Conservation (phyloP, 257 asterid genomes). For the Misopates orontium region DNA sequence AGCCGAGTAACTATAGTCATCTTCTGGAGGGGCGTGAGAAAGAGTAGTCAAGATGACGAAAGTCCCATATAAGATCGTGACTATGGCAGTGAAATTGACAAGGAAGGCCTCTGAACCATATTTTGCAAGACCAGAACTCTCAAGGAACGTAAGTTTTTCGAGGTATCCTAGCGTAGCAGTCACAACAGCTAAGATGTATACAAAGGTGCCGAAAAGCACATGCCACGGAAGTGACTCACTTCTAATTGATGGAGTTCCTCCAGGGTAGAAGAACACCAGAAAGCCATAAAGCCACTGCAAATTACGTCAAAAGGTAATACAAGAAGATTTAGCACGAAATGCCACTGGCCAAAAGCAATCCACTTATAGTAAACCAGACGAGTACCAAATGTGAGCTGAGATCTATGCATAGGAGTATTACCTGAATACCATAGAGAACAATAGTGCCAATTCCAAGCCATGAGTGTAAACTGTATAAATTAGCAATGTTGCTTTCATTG, state of each 20-base stretch:
- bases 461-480: slow-evolving; percentile 93
- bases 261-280: slow-evolving; percentile 87
- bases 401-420: slow-evolving; percentile 17
- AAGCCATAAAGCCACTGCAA: slow-evolving; percentile 93
- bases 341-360: neutral
- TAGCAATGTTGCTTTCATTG: slow-evolving; percentile 82
- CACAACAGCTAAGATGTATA: slow-evolving; percentile 63
- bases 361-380: neutral
- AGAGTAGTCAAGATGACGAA: slow-evolving; percentile 73
- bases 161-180: slow-evolving; percentile 78
- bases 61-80: slow-evolving; percentile 70
- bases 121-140: slow-evolving; percentile 63
- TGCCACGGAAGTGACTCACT: slow-evolving; percentile 93
- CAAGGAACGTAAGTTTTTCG: slow-evolving; percentile 90
- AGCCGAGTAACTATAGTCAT: slow-evolving; percentile 70
- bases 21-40: slow-evolving; percentile 55
- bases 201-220: slow-evolving; percentile 63
- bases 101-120: slow-evolving; percentile 88
- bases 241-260: slow-evolving; percentile 64
- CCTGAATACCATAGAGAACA: slow-evolving; percentile 89
- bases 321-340: neutral
- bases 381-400: neutral
- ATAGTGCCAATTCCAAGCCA: slow-evolving; percentile 90
- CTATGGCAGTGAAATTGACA: slow-evolving; percentile 85
- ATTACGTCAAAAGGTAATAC: neutral